phyloP scores from a whole-genome alignment of 495 filamentous ascomycete genomes.

The Aspergillus campestris region DNA sequence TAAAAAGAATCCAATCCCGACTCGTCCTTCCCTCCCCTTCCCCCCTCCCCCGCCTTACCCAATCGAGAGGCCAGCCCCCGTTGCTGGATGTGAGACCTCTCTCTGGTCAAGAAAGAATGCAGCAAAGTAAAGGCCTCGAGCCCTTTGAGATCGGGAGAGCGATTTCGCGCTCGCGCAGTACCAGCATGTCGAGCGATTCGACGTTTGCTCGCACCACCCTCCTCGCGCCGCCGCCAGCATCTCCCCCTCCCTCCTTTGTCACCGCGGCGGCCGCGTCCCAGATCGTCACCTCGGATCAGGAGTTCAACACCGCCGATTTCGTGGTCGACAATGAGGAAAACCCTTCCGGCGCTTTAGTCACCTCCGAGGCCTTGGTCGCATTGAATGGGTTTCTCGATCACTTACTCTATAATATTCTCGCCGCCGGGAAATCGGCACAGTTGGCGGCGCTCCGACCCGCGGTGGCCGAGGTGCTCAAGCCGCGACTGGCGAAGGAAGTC shows the following conservation, averaged over 20 bases:
- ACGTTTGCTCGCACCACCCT: slow-evolving; percentile 30
- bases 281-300: slow-evolving; percentile 82
- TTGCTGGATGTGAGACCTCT: slow-evolving; percentile 3
- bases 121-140: slow-evolving; percentile 28
- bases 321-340: slow-evolving; percentile 55
- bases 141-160: slow-evolving; percentile 23
- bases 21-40: too few species aligned
- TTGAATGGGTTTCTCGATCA: slow-evolving; percentile 94
- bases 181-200: slow-evolving; percentile 38
- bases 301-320: slow-evolving; percentile 58
- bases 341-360: slow-evolving; percentile 60
- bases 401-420: slow-evolving; percentile 79
- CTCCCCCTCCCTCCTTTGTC: slow-evolving; percentile 80
- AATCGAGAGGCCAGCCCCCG: background rate
- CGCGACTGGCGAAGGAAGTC: slow-evolving; percentile 78
- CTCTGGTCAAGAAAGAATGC: slow-evolving; percentile 16
- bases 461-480: slow-evolving; percentile 79
- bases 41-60: background rate
- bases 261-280: slow-evolving; percentile 82
- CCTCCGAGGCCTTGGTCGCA: slow-evolving; percentile 63
- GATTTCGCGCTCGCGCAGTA: slow-evolving; percentile 34
- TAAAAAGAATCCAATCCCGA: too few species aligned
- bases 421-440: slow-evolving; percentile 71
- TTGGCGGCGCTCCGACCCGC: slow-evolving; percentile 71
- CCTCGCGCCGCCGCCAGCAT: slow-evolving; percentile 61